These are phyloP conservation scores for Tuber microsphaerosporum DNA, from an alignment of 495 filamentous ascomycete genomes.

Conservation along the genomic window DNA sequence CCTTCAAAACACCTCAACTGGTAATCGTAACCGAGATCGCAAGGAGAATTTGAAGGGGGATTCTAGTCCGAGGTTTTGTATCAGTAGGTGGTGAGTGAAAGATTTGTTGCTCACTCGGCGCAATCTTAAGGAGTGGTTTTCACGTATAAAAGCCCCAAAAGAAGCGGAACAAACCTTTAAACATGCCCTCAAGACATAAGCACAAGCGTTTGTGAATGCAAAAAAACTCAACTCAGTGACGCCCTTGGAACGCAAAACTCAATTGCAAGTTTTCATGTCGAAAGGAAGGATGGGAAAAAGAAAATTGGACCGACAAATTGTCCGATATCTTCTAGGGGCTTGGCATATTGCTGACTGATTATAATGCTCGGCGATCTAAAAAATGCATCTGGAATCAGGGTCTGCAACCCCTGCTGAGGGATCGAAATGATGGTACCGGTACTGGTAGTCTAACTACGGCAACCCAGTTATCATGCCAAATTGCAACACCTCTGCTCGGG, in stretches of 20 bases:
- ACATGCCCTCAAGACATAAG: conserved; percentile 40
- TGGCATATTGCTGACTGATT: neutral
- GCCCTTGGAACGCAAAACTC: neutral
- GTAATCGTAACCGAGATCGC: conserved; percentile 37
- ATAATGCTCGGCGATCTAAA: neutral
- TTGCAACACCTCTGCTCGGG: too few relatives aligned
- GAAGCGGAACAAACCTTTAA: conserved; percentile 24
- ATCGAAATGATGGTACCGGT: too few relatives aligned
- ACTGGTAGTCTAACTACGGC: too few relatives aligned
- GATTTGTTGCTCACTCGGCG: neutral
- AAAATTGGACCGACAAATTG: neutral
- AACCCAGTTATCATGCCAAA: too few relatives aligned
- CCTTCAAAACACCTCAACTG: conserved; percentile 26
- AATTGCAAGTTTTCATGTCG: neutral
- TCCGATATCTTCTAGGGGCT: neutral
- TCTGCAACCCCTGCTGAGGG: neutral
- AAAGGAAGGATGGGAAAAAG: neutral
- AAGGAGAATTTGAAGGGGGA: conserved; percentile 15
- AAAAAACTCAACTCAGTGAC: neutral
- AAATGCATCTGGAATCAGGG: neutral
- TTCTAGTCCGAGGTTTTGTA: conserved; percentile 8
- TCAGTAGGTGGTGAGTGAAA: conserved; percentile 13
- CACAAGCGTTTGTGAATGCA: neutral
- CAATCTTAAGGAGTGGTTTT: neutral
- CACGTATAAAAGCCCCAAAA: neutral